phyloP scores from a whole-genome alignment of 2,329 filamentous ascomycete species.

The Daldinia eschscholtzii region DNA sequence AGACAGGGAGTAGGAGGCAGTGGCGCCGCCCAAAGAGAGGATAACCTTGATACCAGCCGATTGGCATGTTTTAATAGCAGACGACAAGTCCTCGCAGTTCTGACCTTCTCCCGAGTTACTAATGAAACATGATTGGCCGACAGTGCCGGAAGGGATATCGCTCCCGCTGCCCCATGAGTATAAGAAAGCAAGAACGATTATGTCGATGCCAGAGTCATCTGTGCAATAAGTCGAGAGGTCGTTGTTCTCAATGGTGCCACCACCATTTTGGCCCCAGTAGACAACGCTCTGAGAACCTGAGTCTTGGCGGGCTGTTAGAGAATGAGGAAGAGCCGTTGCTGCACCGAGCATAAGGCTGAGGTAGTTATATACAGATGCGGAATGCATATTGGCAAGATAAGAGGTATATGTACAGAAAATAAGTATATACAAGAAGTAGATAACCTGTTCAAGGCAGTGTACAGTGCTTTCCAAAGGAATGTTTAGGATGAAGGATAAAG shows the following conservation, averaged over 20 bases:
- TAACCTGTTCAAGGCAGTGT: slow-evolving; percentile 42
- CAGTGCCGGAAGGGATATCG: slow-evolving; percentile 56
- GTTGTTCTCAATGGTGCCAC: slow-evolving; percentile 54
- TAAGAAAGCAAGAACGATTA: slow-evolving; percentile 60
- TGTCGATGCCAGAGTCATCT: slow-evolving; percentile 55
- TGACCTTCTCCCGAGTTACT: slow-evolving; percentile 52
- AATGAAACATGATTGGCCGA: slow-evolving; percentile 57
- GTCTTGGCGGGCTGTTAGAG: slow-evolving; percentile 31
- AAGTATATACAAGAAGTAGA: slow-evolving; percentile 43
- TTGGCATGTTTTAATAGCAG: slow-evolving; percentile 59
- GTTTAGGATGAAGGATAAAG: slow-evolving; percentile 30
- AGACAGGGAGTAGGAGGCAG: slow-evolving; percentile 53
- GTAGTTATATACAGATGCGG: slow-evolving; percentile 31
- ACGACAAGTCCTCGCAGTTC: slow-evolving; percentile 56
- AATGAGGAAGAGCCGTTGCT: slow-evolving; percentile 41
- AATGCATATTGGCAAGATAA: slow-evolving; percentile 44
- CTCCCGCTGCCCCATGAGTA: slow-evolving; percentile 55
- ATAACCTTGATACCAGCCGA: slow-evolving; percentile 58
- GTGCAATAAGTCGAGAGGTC: slow-evolving; percentile 57
- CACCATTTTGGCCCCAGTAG: slow-evolving; percentile 51
- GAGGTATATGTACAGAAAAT: slow-evolving; percentile 43
- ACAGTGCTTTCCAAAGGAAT: slow-evolving; percentile 28
- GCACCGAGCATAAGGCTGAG: slow-evolving; percentile 43
- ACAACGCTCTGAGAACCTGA: slow-evolving; percentile 52
- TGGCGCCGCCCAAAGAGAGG: slow-evolving; percentile 60